Conservation (phyloP, 2,329 filamentous ascomycete species). For the Fusarium compactum region DNA sequence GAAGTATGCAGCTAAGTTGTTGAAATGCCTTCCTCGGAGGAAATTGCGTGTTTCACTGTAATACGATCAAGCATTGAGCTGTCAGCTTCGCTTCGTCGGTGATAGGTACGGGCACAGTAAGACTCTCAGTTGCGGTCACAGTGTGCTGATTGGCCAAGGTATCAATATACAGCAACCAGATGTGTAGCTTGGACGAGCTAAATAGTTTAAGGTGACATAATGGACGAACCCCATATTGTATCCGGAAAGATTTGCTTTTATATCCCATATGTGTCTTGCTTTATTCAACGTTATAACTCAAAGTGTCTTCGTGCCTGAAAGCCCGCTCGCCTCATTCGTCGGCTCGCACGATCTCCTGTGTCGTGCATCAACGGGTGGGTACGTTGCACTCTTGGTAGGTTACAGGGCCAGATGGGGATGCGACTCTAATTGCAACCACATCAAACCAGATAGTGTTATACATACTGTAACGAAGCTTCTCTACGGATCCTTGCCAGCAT, state of each 20-base stretch:
- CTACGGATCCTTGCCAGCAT: conserved; percentile 4
- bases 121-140: not conserved
- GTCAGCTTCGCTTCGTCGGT: conserved; percentile 1
- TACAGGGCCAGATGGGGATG: conserved; percentile 33
- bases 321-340: conserved; percentile 40
- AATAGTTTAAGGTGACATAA: not conserved
- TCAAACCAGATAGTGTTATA: conserved; percentile 28
- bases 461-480: conserved; percentile 4
- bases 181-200: not conserved
- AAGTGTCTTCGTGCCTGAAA: conserved; percentile 39
- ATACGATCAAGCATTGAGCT: conserved; percentile 11
- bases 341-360: conserved; percentile 43
- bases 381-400: not conserved
- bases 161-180: not conserved
- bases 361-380: conserved; percentile 39
- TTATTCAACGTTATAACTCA: conserved; percentile 17
- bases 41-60: conserved; percentile 7
- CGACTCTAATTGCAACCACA: conserved; percentile 33
- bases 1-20: conserved; percentile 22
- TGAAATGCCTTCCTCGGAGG: conserved; percentile 1
- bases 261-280: conserved; percentile 14
- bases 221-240: not conserved
- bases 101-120: conserved; percentile 4
- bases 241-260: conserved; percentile 1
- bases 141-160: not conserved